These are phyloP conservation scores for Vigna mungo DNA, from an alignment of 306 rosid genomes.

Conservation along the genomic window DNA sequence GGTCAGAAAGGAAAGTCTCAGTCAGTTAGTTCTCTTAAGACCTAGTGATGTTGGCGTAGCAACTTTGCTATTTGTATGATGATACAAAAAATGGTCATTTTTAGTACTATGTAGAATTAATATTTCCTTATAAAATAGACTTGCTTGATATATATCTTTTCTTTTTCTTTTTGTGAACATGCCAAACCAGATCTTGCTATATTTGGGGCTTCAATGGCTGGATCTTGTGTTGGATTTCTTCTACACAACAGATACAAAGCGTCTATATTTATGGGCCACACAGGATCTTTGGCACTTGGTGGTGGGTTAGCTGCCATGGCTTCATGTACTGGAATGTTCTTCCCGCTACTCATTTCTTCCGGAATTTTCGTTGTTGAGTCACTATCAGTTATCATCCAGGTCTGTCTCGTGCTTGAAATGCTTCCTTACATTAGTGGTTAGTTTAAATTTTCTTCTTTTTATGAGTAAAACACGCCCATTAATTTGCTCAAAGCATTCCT, in stretches of 20 bases:
- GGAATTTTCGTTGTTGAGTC: slow-evolving; percentile 80
- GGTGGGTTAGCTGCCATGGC: slow-evolving; percentile 98
- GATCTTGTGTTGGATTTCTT: slow-evolving; percentile 98
- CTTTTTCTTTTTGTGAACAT: slow-evolving; percentile 31
- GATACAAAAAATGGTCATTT: slow-evolving; percentile 21
- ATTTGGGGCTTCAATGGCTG: slow-evolving; percentile 99
- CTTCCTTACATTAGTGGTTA: neutral
- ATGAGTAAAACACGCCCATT: neutral
- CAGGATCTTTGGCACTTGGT: slow-evolving; percentile 94
- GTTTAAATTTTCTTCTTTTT: neutral
- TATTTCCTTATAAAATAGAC: slow-evolving; percentile 31
- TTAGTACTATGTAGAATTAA: slow-evolving; percentile 14
- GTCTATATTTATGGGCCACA: slow-evolving; percentile 85
- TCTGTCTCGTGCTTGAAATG: slow-evolving; percentile 40
- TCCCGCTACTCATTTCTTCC: slow-evolving; percentile 81
- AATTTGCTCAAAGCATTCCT: slow-evolving; percentile 16
- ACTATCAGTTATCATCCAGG: slow-evolving; percentile 79
- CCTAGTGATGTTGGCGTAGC: neutral
- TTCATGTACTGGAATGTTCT: slow-evolving; percentile 93
- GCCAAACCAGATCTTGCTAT: slow-evolving; percentile 77
- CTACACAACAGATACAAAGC: slow-evolving; percentile 91
- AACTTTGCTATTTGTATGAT: slow-evolving; percentile 10
- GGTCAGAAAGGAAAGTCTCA: neutral
- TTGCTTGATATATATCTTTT: slow-evolving; percentile 7
- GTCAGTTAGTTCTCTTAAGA: neutral